These are phyloP conservation scores for Moniliella sp. DNA, from an alignment of 1,284 basidiomycete species.

Conservation along the genomic window DNA sequence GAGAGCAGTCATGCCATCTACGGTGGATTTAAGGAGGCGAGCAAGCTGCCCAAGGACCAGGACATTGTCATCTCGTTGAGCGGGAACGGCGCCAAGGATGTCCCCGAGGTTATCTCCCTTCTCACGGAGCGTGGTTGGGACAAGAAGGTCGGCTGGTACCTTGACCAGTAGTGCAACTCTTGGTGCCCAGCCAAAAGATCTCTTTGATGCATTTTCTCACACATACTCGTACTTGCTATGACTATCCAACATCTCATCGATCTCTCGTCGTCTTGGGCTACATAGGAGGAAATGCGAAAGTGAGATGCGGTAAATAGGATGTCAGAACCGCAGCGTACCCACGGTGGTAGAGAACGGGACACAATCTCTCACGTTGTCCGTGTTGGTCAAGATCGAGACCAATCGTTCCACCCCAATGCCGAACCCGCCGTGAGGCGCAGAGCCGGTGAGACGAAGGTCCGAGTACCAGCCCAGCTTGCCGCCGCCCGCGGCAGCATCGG, in stretches of 20 bases:
- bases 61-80: slow-evolving; percentile 54
- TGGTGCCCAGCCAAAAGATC: no score
- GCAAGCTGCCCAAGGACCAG: slow-evolving; percentile 57
- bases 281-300: no score
- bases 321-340: slow-evolving; percentile 13
- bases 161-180: no score
- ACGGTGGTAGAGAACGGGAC: slow-evolving; percentile 18
- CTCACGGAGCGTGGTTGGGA: no score
- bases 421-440: slow-evolving; percentile 23
- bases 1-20: slow-evolving; percentile 90
- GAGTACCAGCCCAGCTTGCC: slow-evolving; percentile 15
- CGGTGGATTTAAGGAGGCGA: slow-evolving; percentile 66
- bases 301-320: no score
- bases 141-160: no score
- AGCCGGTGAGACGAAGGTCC: slow-evolving; percentile 19
- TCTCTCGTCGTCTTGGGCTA: no score
- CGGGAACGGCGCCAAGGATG: slow-evolving; percentile 80
- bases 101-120: slow-evolving; percentile 75
- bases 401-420: slow-evolving; percentile 27
- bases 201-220: no score
- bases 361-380: slow-evolving; percentile 22
- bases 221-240: no score
- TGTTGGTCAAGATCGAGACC: slow-evolving; percentile 19
- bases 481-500: not conserved
- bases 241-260: no score